Conservation (phyloP, 2,329 filamentous ascomycete species). For the Apiospora aurea region DNA sequence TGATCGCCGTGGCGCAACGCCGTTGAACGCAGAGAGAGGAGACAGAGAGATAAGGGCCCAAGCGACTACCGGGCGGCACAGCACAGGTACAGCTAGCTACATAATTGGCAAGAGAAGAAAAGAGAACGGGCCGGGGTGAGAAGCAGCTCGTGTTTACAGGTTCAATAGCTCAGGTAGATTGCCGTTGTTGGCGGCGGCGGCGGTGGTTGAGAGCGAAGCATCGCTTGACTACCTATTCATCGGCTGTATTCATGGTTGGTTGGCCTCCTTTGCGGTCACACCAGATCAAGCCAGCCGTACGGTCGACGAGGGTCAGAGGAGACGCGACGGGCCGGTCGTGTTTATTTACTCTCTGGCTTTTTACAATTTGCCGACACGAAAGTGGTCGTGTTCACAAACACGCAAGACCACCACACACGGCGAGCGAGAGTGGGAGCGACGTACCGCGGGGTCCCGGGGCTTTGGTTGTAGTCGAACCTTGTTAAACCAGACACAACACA, state of each 20-base stretch:
- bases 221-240: not conserved
- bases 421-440: not conserved
- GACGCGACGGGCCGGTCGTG: constrained; percentile 9
- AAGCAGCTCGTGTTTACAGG: not conserved
- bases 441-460: not conserved
- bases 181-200: not conserved
- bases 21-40: not conserved
- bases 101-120: not conserved
- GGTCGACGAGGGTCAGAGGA: too few relatives aligned
- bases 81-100: too few relatives aligned
- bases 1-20: constrained; percentile 25
- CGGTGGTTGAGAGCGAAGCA: not conserved
- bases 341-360: too few relatives aligned
- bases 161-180: not conserved
- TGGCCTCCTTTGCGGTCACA: not conserved
- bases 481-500: not conserved
- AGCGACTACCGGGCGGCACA: not conserved
- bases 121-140: not conserved
- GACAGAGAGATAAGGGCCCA: not conserved
- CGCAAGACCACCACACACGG: not conserved
- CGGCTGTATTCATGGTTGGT: too few relatives aligned
- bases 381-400: too few relatives aligned
- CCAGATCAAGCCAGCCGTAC: not conserved
- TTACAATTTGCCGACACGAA: not conserved
- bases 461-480: not conserved